Evolutionary conservation across 805 yeast genomes (phyloP).

Genomic region (Candida ortonii): DNA sequence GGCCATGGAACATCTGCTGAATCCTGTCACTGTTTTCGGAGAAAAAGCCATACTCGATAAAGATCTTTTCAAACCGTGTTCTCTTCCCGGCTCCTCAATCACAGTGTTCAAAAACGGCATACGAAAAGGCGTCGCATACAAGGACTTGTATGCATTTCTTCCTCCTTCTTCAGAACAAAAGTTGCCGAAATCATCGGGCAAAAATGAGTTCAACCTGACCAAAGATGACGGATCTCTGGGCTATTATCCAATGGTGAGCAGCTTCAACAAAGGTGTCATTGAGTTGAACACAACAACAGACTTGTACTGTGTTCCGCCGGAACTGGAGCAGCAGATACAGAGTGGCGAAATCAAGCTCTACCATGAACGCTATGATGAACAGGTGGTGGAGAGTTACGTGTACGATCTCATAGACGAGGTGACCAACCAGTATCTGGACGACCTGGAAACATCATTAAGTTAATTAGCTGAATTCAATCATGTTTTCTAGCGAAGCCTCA

Average conservation of each 20-base stretch:
- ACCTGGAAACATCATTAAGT: slow-evolving; percentile 18
- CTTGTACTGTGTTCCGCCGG: slow-evolving; percentile 45
- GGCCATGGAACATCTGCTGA: slow-evolving; percentile 68
- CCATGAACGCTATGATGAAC: slow-evolving; percentile 60
- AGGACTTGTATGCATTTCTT: slow-evolving; percentile 66
- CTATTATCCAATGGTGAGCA: slow-evolving; percentile 87
- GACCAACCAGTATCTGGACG: slow-evolving; percentile 56
- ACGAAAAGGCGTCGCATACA: slow-evolving; percentile 60
- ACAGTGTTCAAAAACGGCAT: slow-evolving; percentile 77
- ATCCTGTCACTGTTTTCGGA: slow-evolving; percentile 70
- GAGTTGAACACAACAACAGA: slow-evolving; percentile 67
- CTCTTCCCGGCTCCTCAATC: slow-evolving; percentile 56
- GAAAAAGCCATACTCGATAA: slow-evolving; percentile 59
- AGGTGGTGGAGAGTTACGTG: slow-evolving; percentile 73
- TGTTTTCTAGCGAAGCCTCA: slow-evolving; percentile 14
- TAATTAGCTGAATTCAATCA: slow-evolving; percentile 18
- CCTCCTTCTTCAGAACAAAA: slow-evolving; percentile 70
- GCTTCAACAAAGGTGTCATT: slow-evolving; percentile 75
- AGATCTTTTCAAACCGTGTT: slow-evolving; percentile 45
- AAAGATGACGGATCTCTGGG: slow-evolving; percentile 85
- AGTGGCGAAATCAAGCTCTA: slow-evolving; percentile 45
- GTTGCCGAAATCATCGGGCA: slow-evolving; percentile 26
- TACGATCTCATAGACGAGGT: slow-evolving; percentile 87
- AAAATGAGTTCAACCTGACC: slow-evolving; percentile 24
- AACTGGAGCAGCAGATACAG: slow-evolving; percentile 26